Evolutionary conservation across 192 early-diverging fungal species (phyloP), one percentile per base, ranked within the genome.

Genomic region (Spinellus fusiger): DNA sequence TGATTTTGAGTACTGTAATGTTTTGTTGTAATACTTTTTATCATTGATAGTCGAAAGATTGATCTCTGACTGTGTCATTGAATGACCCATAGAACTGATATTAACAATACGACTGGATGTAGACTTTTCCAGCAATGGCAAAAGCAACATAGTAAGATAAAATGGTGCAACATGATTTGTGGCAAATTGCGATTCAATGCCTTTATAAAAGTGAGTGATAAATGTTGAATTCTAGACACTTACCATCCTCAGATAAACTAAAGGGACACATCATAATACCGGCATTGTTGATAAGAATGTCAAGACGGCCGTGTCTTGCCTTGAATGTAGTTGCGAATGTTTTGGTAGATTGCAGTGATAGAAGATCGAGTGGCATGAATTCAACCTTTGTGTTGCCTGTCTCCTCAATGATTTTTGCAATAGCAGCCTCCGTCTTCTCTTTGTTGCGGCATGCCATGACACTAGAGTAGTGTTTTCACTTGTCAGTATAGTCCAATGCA

Each of bases 211-310:
- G n/a, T 15, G 8, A 31, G n/a, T 29, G 12, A 32, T 29, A 38
- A 40, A 38, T 6, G 44, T 4, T 16, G 22, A 44, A n/a, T 46
- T 46, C 18, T 28, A 23, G 8, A 29, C 1, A 25, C 20, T 38
- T 52, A 67, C 65, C 65, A 31, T 86, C 77, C n/a, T 66, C 64
- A 20, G 76, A 72, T 1, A 68, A 54, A 8, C 18, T 46, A 38
- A 66, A 64, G 5, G 79, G 79, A 23, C 61, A 63, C 13, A 70
- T 70, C 83, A 84, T 84, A 5, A 72, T 52, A 29, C 79, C 86
- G n/a, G 84, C 86, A 70, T 86, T 88, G 73, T 82, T 79, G n/a
- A 84, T 64, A 22, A 86, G 54, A 16, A 79, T 69, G 56, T 86
- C 70, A 3, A 86, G 59, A 9, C 49, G 53, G 28, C 35, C 47